Conservation (phyloP, 805 yeast genomes). For the Candida krabiensis region DNA sequence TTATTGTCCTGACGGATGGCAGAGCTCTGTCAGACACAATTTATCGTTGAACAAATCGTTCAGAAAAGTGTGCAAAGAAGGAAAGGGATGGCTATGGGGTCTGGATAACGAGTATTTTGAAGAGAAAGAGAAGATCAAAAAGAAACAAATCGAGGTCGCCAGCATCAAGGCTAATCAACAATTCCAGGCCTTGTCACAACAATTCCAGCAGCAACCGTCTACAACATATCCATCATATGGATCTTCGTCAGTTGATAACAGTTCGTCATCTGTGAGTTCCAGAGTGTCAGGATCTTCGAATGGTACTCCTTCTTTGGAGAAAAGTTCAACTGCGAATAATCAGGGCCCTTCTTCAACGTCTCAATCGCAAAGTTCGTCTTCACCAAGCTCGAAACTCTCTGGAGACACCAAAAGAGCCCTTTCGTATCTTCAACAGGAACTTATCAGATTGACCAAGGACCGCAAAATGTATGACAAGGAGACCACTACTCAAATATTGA, state of each 20-base stretch:
- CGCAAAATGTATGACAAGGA: constrained; percentile 76
- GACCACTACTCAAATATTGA: constrained; percentile 78
- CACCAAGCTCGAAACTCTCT: constrained; percentile 38
- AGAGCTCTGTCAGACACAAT: constrained; percentile 88
- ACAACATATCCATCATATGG: constrained; percentile 2
- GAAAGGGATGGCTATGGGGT: constrained; percentile 96
- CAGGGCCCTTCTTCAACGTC: constrained; percentile 10
- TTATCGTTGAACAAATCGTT: constrained; percentile 84
- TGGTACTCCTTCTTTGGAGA: constrained; percentile 2
- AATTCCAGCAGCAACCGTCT: constrained; percentile 27
- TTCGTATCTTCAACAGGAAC: constrained; percentile 81
- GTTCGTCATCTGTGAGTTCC: not conserved
- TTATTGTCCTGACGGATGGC: constrained; percentile 98
- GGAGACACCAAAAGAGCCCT: constrained; percentile 72
- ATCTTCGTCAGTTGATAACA: not conserved
- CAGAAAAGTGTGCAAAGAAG: constrained; percentile 75
- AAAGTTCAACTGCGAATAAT: constrained; percentile 20
- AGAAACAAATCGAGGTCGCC: constrained; percentile 64
- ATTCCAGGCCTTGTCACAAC: constrained; percentile 18
- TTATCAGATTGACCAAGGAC: constrained; percentile 76
- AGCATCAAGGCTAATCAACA: constrained; percentile 24
- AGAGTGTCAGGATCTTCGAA: not conserved
- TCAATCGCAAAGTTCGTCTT: constrained; percentile 14
- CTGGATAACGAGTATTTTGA: constrained; percentile 81
- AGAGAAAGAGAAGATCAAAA: constrained; percentile 72